Base-by-base conservation (phyloP, 2,329 filamentous ascomycete species). In the Phoma sp. region DNA sequence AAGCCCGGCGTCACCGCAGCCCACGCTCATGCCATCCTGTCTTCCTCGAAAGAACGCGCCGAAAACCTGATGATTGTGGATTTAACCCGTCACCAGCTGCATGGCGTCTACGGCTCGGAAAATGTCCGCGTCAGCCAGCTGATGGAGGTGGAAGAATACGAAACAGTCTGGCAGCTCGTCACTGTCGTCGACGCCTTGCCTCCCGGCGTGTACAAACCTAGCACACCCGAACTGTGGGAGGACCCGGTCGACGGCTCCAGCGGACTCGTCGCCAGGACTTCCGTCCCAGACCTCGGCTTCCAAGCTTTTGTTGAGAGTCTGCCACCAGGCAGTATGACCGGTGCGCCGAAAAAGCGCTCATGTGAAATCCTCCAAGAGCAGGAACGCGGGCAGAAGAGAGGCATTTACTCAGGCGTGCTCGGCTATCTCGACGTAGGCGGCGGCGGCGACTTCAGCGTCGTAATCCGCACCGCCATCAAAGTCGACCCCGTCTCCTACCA, bases 51-150 rank as follows among this genome's bases (percentile, higher is more conserved):
- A 74, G 95, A 98, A 74, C 88, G 91, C 66, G 94, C 94, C 0
- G 94, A 98, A 78, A 98, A 98, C 70, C 83, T 98, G 22, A 98
- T 98, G 95, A 97, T 98, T 67, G 93, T 96, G 2, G 94, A 98
- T 74, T 82, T 98, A 1, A 95, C 97, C n/a, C 85, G 94, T 0
- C 94, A 98, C 70, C 94, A 98, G 74, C 80, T 98, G 12, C 90
- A 96, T 74, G 86, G 88, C n/a, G 87, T 96, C 8, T 91, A 89
- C 57, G 91, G 90, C 5, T 84, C 89, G 1, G 88, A 87, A 0
- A 84, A 85, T 55, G 92, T 97, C 1, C 74, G 78, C 6, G 92
- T 96, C 1, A 85, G 88, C 13, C 88, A 92, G 51, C 79, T 97
- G 22, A 89, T 97, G 78, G 84, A 87, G 55, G 89, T 98, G 0